Conservation (phyloP, 108 stramenopile species). For the Cyclostephanos invisitatus region DNA sequence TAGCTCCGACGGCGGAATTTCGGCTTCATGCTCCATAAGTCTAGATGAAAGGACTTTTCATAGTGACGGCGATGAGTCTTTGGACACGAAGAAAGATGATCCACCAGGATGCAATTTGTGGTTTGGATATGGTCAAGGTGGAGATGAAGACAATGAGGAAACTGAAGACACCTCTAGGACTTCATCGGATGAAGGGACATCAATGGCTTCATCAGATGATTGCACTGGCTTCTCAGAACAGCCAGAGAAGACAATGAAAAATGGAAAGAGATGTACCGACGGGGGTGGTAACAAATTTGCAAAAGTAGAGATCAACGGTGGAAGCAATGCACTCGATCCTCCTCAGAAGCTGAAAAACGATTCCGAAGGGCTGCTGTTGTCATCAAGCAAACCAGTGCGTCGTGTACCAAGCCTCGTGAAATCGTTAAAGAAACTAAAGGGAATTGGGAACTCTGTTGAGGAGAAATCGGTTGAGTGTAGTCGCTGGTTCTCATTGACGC, state of each 20-base stretch:
- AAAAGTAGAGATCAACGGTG: not conserved
- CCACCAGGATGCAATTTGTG: not conserved
- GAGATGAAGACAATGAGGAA: too few relatives aligned
- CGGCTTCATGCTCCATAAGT: not conserved
- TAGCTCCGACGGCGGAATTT: not conserved
- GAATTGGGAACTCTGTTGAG: not conserved
- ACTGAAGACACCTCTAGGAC: too few relatives aligned
- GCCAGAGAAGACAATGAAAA: not conserved
- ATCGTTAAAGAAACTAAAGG: constrained; percentile 10
- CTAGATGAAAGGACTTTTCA: not conserved
- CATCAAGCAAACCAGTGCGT: not conserved
- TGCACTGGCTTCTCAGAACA: not conserved
- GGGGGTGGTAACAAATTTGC: not conserved
- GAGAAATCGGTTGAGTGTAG: not conserved
- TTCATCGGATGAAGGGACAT: not conserved
- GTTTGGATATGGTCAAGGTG: too few relatives aligned
- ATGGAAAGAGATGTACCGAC: not conserved
- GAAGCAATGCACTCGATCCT: not conserved
- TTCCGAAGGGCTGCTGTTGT: not conserved
- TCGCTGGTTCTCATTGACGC: not conserved
- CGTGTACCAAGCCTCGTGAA: constrained; percentile 1
- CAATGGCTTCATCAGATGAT: not conserved
- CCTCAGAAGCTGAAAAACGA: not conserved
- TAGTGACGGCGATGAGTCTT: too few relatives aligned
- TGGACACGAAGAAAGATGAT: not conserved